Evolutionary conservation across 129 eudicot genomes (phyloP).

Genomic region (sunflower (Helianthus annuus)): DNA sequence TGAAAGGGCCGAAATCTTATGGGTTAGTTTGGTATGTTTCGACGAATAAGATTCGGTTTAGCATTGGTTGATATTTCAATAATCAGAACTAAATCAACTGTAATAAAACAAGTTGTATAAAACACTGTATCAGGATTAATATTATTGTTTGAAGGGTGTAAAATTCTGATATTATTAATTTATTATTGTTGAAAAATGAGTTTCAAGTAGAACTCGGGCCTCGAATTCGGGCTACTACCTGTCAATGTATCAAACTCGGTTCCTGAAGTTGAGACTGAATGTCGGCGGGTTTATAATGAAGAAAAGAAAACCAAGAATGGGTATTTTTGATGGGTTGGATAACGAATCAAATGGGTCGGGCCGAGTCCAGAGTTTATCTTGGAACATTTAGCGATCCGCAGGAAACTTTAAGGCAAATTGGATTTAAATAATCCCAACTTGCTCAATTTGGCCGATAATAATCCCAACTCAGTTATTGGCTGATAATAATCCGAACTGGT

Average conservation of each 20-base stretch:
- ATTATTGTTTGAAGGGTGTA: neutral
- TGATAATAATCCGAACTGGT: too few species aligned
- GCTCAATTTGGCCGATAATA: too few species aligned
- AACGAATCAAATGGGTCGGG: too few species aligned
- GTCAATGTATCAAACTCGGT: neutral
- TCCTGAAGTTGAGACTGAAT: neutral
- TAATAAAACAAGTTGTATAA: neutral
- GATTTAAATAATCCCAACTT: too few species aligned
- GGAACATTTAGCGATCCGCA: too few species aligned
- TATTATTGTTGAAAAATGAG: neutral
- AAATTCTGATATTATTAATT: neutral
- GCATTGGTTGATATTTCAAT: neutral
- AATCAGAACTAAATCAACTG: neutral
- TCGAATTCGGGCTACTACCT: neutral
- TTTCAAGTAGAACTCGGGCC: neutral
- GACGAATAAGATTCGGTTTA: constrained; percentile 7
- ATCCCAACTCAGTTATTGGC: too few species aligned
- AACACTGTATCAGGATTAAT: neutral
- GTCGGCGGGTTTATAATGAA: too few species aligned
- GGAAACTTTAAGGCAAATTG: too few species aligned
- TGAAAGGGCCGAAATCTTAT: constrained; percentile 17
- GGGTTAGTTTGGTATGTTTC: neutral
- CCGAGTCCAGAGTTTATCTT: too few species aligned
- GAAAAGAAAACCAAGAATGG: too few species aligned
- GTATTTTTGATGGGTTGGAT: too few species aligned